Evolutionary conservation across 2,329 filamentous ascomycete species (phyloP), one percentile per base, ranked within the genome.

Genomic region (Elsinoe ampelina): DNA sequence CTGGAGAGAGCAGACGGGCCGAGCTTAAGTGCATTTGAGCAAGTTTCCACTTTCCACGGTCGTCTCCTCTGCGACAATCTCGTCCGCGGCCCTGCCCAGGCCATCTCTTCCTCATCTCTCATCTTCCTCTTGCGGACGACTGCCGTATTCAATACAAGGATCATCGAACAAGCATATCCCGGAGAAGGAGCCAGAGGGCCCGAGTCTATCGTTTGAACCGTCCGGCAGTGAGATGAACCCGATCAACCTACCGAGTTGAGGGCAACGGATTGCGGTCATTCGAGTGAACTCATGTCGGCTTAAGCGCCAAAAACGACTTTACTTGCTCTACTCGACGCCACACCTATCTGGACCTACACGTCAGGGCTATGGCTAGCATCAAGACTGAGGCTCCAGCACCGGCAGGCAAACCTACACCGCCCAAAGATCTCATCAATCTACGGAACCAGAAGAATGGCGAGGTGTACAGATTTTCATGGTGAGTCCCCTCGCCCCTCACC

Each of bases 371-470:
- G 54, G 26, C 54, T 56, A 30, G 20, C 26, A 20, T 45, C 30
- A 36, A 26, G 20, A 20, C 54, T n/a, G 47, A 32, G 15, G 55
- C 47, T n/a, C 47, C 47, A n/a, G 8, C 26, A 30, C 5, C 39
- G 20, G 22, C 56, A 35, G 32, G 17, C 26, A 58, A 47, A 39
- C 35, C 47, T 22, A 38, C 35, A 19, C 56, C 47, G 38, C 45
- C 38, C 42, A 58, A 58, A 36, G 58, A 59, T 30, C 58, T 59
- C 42, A 59, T 59, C 43, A 57, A 50, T 22, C 43, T 59, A 7
- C 19, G 32, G 11, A 59, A 59, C 19, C 22, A 34, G n/a, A 56
- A 45, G 32, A 59, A 57, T 47, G 58, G 58, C 19, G 58, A 59
- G 17, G 26, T 42, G 2, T 59, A 57, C 43, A 57, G 50, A 22